phyloP scores from a whole-genome alignment of 257 asterid genomes.

The Marsdenia floribunda region DNA sequence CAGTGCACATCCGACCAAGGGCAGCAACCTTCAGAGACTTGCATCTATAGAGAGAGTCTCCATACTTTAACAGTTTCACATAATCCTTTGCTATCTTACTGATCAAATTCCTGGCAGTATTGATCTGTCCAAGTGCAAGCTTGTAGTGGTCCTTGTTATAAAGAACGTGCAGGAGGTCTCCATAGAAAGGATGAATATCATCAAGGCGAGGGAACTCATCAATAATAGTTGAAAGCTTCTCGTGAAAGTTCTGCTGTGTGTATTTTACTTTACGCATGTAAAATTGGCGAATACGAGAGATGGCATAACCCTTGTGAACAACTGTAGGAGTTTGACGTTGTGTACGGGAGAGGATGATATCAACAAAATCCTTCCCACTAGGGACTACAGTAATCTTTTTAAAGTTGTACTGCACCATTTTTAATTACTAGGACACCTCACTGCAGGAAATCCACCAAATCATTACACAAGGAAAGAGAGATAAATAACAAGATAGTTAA shows the following conservation, averaged over 20 bases:
- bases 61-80: constrained; percentile 76
- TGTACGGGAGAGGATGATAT: constrained; percentile 87
- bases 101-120: constrained; percentile 81
- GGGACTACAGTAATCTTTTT: constrained; percentile 92
- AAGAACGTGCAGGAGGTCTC: constrained; percentile 87
- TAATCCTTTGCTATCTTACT: constrained; percentile 79
- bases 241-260: constrained; percentile 75
- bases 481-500: background rate
- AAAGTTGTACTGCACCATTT: constrained; percentile 94
- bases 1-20: constrained; percentile 94
- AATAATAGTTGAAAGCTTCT: constrained; percentile 76
- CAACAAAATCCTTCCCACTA: constrained; percentile 79
- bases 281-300: constrained; percentile 78
- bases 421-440: background rate
- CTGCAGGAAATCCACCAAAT: background rate
- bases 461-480: background rate
- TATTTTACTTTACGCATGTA: constrained; percentile 96
- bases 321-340: constrained; percentile 95
- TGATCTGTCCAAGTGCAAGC: constrained; percentile 95
- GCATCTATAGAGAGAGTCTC: constrained; percentile 88
- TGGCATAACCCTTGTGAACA: constrained; percentile 97
- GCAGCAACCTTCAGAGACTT: constrained; percentile 92
- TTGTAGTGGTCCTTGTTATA: constrained; percentile 95
- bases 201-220: constrained; percentile 94
- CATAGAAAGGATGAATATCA: constrained; percentile 94